Evolutionary conservation across 2,329 filamentous ascomycete species (phyloP).

Genomic region (Stemphylium lycopersici): DNA sequence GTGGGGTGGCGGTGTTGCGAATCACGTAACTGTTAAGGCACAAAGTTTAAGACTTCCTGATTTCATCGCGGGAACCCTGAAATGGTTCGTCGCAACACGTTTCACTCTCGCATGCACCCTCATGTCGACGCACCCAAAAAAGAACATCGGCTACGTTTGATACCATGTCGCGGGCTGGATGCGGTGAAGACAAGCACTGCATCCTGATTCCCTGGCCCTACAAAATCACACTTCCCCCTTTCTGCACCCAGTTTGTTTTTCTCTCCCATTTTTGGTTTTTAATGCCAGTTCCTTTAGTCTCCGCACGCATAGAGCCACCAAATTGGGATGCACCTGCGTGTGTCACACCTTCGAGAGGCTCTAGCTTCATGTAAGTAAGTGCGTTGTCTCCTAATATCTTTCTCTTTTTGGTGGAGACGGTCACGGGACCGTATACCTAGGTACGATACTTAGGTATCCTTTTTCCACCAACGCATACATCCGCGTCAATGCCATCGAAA

Average conservation of each 20-base stretch:
- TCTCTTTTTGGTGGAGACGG: slow-evolving; percentile 2
- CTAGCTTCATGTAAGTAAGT: neutral
- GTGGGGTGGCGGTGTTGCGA: slow-evolving; percentile 9
- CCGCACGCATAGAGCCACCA: neutral
- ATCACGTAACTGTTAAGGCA: slow-evolving; percentile 7
- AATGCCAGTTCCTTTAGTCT: neutral
- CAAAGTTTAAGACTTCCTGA: slow-evolving; percentile 3
- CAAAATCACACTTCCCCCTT: slow-evolving; percentile 5
- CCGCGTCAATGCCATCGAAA: neutral
- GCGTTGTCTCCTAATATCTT: neutral
- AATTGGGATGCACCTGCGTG: slow-evolving; percentile 6
- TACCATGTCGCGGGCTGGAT: slow-evolving; percentile 4
- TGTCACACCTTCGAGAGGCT: neutral
- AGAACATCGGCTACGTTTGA: slow-evolving; percentile 1
- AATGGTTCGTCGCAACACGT: slow-evolving; percentile 16
- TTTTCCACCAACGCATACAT: slow-evolving; percentile 4
- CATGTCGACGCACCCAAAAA: neutral
- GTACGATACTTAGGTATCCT: neutral
- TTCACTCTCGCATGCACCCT: slow-evolving; percentile 1
- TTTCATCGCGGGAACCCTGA: slow-evolving; percentile 10
- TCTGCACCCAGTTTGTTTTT: neutral
- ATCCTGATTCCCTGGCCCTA: neutral
- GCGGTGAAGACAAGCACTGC: neutral
- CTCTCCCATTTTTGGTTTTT: neutral
- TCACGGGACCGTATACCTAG: neutral